Base-by-base conservation (phyloP, 2,329 filamentous ascomycete genomes). In the Rutstroemia sp. region DNA sequence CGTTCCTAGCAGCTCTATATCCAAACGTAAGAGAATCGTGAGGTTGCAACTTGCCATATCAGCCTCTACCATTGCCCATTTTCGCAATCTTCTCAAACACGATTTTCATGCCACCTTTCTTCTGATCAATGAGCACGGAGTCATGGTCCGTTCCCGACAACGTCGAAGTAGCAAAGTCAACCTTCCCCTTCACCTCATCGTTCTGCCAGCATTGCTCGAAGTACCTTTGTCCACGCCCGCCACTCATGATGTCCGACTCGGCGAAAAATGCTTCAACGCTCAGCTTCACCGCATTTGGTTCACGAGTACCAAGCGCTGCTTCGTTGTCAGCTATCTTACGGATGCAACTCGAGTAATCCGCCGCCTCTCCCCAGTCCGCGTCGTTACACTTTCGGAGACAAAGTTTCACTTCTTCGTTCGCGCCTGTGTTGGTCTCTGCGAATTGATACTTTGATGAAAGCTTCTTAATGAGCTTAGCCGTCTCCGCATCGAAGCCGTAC, bases 211-310 rank as follows among this genome's bases (percentile, higher is more conserved):
- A 74, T 4, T 68, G 47, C 56, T 75, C 69, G 49, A 76, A 74
- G 65, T 75, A 77, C 42, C 64, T 54, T 63, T 70, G 69, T 2
- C 76, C 76, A 12, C 66, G 65, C 45, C 69, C 68, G 0, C 73
- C 74, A 46, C 74, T 73, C 71, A 78, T 68, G 1, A 69, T 60
- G 65, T 78, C 76, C 3, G 63, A 67, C 16, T 66, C 69, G 1
- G 70, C 62, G 62, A 75, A 75, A 3, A 59, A 45, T 8, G 65
- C 52, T 14, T 57, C 56, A 0, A 68, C 50, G 6, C 37, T 62
- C 30, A 68, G 55, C 30, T 34, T 34, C 25, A 58, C 61, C 44
- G 49, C 42, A 14, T 41, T 57, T 21, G 56, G 61, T 3, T 58
- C 49, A 7, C 19, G 10, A 52, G 48, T 7, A 51, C 51, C 19